Percentiles rank a stretch among this genome's conserved stretches.
Conservation (phyloP, 495 filamentous ascomycete species). For the Penicillium silybi region DNA sequence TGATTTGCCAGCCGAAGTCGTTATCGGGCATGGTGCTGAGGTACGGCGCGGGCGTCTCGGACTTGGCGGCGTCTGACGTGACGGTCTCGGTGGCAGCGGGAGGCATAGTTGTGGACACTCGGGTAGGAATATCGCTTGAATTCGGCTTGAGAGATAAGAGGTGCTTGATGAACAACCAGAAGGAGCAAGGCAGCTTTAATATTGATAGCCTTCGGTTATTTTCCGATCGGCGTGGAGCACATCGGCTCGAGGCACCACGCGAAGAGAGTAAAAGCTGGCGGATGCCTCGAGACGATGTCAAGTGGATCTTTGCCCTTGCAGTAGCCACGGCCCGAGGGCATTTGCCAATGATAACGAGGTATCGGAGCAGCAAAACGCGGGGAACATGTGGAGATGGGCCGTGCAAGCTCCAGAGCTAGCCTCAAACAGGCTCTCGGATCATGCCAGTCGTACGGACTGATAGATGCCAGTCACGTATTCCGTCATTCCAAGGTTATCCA, state of each 20-base stretch:
- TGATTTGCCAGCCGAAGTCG: slow-evolving; percentile 29
- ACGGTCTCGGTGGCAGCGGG: slow-evolving; percentile 15
- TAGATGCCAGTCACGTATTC: not conserved
- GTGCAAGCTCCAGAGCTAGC: not conserved
- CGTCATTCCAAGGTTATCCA: not conserved
- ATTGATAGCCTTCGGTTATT: not conserved
- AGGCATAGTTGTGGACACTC: slow-evolving; percentile 9
- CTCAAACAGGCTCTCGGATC: not conserved
- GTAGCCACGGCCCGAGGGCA: too few species aligned
- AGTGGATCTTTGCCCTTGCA: not conserved
- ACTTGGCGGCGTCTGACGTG: slow-evolving; percentile 3
- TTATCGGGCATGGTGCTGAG: slow-evolving; percentile 22
- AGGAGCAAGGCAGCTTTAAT: slow-evolving; percentile 1
- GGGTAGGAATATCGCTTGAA: not conserved
- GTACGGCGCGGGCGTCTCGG: slow-evolving; percentile 5
- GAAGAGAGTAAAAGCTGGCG: too few species aligned
- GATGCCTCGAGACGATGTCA: slow-evolving; percentile 4
- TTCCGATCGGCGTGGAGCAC: not conserved
- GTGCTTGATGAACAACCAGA: not conserved
- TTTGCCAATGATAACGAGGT: too few species aligned
- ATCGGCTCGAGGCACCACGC: not conserved
- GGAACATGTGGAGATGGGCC: too few species aligned
- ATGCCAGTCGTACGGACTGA: not conserved
- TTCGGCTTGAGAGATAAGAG: not conserved
- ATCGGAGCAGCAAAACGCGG: too few species aligned